Percentiles rank a stretch among this genome's conserved stretches.
Conservation (phyloP, 2,329 filamentous ascomycete species). For the Talaromyces atroroseus region DNA sequence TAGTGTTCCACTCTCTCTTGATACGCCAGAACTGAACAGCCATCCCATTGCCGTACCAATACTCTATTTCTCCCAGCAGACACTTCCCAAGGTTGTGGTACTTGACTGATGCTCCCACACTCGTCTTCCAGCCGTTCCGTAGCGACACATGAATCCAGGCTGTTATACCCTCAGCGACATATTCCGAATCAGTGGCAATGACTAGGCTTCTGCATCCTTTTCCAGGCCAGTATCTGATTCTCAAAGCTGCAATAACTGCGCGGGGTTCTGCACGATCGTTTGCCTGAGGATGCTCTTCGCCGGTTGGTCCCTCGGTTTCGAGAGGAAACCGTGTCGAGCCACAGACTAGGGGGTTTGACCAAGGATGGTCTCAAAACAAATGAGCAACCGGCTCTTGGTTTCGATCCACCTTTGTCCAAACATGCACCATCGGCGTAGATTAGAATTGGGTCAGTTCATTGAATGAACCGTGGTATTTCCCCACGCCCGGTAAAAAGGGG, state of each 20-base stretch:
- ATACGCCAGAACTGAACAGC: constrained; percentile 46
- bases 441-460: constrained; percentile 29
- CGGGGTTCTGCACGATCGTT: constrained; percentile 54
- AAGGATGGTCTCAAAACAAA: constrained; percentile 24
- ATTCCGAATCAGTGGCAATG: constrained; percentile 52
- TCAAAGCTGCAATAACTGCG: constrained; percentile 48
- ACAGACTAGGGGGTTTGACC: not conserved
- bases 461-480: constrained; percentile 16
- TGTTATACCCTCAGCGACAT: constrained; percentile 45
- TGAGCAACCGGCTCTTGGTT: constrained; percentile 39
- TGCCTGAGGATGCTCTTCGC: constrained; percentile 33
- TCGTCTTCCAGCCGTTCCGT: constrained; percentile 43
- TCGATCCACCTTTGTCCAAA: constrained; percentile 35
- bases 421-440: constrained; percentile 47
- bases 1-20: constrained; percentile 37
- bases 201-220: constrained; percentile 43
- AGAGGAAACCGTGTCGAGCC: constrained; percentile 30
- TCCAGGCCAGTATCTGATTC: constrained; percentile 39
- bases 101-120: constrained; percentile 33
- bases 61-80: constrained; percentile 40
- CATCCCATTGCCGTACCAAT: constrained; percentile 23
- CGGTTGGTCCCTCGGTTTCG: constrained; percentile 41
- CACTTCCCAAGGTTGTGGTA: constrained; percentile 51
- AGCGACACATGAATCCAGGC: constrained; percentile 42
- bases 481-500: not conserved